Conservation (phyloP, 768 basidiomycete species). For the Lactifluus echinatus region DNA sequence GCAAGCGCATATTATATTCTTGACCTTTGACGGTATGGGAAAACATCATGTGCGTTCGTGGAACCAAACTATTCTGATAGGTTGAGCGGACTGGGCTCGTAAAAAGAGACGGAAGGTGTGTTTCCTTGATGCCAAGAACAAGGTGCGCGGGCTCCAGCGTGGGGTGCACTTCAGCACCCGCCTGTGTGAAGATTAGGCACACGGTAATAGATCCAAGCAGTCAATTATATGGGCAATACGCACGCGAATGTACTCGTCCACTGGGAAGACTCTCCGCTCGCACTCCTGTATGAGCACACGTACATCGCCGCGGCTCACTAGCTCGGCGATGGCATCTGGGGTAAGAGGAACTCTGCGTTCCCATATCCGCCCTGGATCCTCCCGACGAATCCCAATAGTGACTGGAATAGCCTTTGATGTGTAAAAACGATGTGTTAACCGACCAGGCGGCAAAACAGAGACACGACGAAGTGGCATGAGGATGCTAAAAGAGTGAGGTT, state of each 20-base stretch:
- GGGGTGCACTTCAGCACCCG: conserved; percentile 59
- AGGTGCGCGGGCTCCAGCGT: conserved; percentile 61
- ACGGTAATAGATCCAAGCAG: background rate
- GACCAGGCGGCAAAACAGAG: conserved; percentile 5
- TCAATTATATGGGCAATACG: conserved; percentile 20
- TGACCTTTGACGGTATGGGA: conserved; percentile 88
- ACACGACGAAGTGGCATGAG: conserved; percentile 16
- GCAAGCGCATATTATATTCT: conserved; percentile 72
- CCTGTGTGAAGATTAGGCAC: conserved; percentile 35
- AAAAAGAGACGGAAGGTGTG: conserved; percentile 55
- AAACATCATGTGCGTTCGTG: conserved; percentile 82
- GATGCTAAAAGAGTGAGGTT: background rate
- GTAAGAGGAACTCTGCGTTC: conserved; percentile 80
- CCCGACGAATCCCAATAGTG: conserved; percentile 56
- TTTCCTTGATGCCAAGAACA: conserved; percentile 84
- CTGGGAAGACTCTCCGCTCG: conserved; percentile 61
- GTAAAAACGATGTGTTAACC: background rate
- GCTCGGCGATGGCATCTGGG: conserved; percentile 57
- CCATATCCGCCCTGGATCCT: conserved; percentile 77
- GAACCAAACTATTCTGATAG: conserved; percentile 22
- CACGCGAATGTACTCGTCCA: conserved; percentile 59
- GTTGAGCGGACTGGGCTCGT: conserved; percentile 33
- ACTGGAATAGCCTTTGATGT: conserved; percentile 19
- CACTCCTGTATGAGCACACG: conserved; percentile 71
- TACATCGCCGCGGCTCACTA: conserved; percentile 48